Evolutionary conservation across 192 early-diverging fungal genomes (phyloP).

Genomic region (Coemansia sp.): DNA sequence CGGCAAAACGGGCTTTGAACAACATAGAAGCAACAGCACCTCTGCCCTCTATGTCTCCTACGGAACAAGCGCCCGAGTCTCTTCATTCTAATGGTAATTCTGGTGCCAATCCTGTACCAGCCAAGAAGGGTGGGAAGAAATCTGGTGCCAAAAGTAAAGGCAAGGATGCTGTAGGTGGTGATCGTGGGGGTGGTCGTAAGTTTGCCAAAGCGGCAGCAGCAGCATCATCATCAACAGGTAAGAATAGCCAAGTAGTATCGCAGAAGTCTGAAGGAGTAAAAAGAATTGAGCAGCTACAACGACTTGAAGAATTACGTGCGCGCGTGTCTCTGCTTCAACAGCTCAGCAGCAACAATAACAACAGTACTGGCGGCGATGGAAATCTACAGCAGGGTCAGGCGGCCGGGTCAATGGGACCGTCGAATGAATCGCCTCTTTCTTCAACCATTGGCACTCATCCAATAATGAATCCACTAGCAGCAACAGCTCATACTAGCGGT

Average conservation of each 20-base stretch:
- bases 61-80: not conserved
- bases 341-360: slow-evolving; percentile 21
- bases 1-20: slow-evolving; percentile 13
- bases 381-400: slow-evolving; percentile 1
- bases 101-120: not conserved
- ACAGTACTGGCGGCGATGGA: not conserved
- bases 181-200: slow-evolving; percentile 5
- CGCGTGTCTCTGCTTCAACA: slow-evolving; percentile 48
- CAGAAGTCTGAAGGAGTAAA: slow-evolving; percentile 16
- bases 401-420: not conserved
- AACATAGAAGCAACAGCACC: too few relatives aligned
- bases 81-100: not conserved
- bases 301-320: slow-evolving; percentile 44
- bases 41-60: not conserved
- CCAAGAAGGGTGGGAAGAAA: not conserved
- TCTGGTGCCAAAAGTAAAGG: slow-evolving; percentile 3
- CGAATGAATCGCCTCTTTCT: too few relatives aligned
- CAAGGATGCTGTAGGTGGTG: too few relatives aligned
- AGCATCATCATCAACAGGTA: too few relatives aligned
- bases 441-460: too few relatives aligned
- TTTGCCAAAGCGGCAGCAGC: not conserved
- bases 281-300: slow-evolving; percentile 43
- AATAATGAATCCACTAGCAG: not conserved
- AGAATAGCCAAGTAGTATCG: not conserved
- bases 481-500: not conserved